Conservation (phyloP, 2,329 filamentous ascomycete species). For the Ophiostoma montium region DNA sequence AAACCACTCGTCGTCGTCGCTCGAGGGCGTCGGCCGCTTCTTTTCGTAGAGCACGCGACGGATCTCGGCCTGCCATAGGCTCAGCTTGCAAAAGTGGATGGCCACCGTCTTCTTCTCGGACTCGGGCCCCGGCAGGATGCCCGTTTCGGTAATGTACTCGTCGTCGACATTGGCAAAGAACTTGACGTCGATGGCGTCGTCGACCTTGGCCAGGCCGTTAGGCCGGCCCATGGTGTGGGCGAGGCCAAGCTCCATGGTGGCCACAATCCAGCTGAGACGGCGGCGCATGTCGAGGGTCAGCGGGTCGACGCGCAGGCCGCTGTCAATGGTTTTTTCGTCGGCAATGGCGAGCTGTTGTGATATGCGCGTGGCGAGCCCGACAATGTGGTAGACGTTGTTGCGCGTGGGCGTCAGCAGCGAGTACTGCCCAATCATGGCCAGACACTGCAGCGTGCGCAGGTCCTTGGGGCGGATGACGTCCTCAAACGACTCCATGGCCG, state of each 20-base stretch:
- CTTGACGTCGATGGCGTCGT: slow-evolving; percentile 71
- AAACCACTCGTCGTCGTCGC: slow-evolving; percentile 82
- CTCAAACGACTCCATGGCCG: slow-evolving; percentile 74
- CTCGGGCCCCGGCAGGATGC: slow-evolving; percentile 56
- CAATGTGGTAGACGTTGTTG: slow-evolving; percentile 84
- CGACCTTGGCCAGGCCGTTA: slow-evolving; percentile 66
- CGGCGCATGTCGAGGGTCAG: slow-evolving; percentile 81
- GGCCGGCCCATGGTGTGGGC: slow-evolving; percentile 80
- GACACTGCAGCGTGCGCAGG: slow-evolving; percentile 78
- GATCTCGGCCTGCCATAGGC: slow-evolving; percentile 76
- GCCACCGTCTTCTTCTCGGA: slow-evolving; percentile 77
- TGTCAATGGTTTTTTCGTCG: slow-evolving; percentile 76
- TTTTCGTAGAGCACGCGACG: slow-evolving; percentile 73
- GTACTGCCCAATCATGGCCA: slow-evolving; percentile 77
- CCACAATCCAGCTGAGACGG: slow-evolving; percentile 74
- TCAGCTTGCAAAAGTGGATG: slow-evolving; percentile 90
- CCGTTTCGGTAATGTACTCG: slow-evolving; percentile 62
- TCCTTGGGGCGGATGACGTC: slow-evolving; percentile 78
- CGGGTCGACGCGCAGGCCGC: slow-evolving; percentile 46
- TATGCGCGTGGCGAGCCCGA: slow-evolving; percentile 75
- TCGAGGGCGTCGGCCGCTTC: slow-evolving; percentile 60
- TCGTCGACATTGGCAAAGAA: slow-evolving; percentile 79
- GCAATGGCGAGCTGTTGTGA: slow-evolving; percentile 79
- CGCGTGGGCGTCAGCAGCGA: slow-evolving; percentile 84
- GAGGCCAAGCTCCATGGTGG: slow-evolving; percentile 78